A percentile compares a stretch with the other conserved stretches of the same genome.
phyloP scores from a whole-genome alignment of 352 stramenopile genomes.

The Phytopythium chamaehyphon region DNA sequence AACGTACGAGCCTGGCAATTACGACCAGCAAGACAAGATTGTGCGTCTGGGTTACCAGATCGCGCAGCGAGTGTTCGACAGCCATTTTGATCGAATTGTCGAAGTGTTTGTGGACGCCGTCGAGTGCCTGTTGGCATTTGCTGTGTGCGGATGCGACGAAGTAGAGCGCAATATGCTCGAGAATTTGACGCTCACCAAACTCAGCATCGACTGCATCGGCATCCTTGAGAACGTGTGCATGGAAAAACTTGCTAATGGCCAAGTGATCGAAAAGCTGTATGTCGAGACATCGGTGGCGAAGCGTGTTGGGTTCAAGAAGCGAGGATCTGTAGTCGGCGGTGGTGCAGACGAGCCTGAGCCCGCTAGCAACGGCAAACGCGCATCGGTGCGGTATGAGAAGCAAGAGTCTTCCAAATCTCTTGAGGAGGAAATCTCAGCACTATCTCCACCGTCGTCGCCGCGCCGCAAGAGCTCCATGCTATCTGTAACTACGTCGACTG shows the following conservation, averaged over 20 bases:
- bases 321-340: conserved; percentile 14
- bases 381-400: conserved; percentile 55
- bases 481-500: conserved; percentile 5
- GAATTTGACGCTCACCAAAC: conserved; percentile 51
- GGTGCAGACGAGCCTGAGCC: conserved; percentile 7
- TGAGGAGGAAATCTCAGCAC: conserved; percentile 51
- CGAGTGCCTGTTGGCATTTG: conserved; percentile 77
- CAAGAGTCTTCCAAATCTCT: conserved; percentile 55
- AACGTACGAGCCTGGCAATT: conserved; percentile 61
- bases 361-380: background rate
- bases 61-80: conserved; percentile 78
- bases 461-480: conserved; percentile 31
- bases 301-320: conserved; percentile 53
- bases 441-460: conserved; percentile 33
- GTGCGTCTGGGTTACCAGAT: conserved; percentile 84
- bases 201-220: conserved; percentile 66
- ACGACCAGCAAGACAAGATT: conserved; percentile 66
- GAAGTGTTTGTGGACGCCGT: conserved; percentile 81
- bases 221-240: conserved; percentile 68
- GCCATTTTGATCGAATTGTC: conserved; percentile 67
- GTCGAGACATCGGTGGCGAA: conserved; percentile 31
- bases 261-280: conserved; percentile 69
- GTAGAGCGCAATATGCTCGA: conserved; percentile 46
- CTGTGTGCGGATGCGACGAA: conserved; percentile 67
- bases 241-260: conserved; percentile 61